Percentiles rank a stretch among this genome's conserved stretches.
Conservation (phyloP, 345 rosid species). For the Bruguiera parviflora region DNA sequence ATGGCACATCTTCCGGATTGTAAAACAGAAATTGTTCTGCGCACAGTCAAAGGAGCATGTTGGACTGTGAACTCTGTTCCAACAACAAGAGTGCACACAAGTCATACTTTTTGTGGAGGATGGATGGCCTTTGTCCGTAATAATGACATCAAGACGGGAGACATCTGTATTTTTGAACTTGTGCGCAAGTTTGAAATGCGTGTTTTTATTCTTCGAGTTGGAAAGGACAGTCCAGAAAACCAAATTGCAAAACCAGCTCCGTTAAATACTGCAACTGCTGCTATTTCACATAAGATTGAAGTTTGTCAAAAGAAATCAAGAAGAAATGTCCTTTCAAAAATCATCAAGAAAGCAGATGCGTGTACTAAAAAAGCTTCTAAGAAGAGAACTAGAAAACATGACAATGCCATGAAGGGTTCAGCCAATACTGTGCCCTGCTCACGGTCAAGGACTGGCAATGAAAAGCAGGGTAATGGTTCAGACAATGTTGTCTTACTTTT, state of each 20-base stretch:
- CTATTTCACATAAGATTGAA: not conserved
- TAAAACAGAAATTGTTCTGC: slow-evolving; percentile 54
- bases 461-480: slow-evolving; percentile 27
- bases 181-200: slow-evolving; percentile 42
- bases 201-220: slow-evolving; percentile 51
- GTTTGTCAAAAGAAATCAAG: slow-evolving; percentile 30
- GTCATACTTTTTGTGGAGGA: slow-evolving; percentile 67
- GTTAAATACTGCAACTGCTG: slow-evolving; percentile 21
- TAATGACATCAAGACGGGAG: slow-evolving; percentile 51
- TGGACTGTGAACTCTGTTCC: slow-evolving; percentile 69
- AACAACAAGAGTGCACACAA: slow-evolving; percentile 63
- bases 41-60: slow-evolving; percentile 47
- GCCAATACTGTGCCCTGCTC: slow-evolving; percentile 16
- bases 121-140: slow-evolving; percentile 68
- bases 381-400: slow-evolving; percentile 2
- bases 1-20: slow-evolving; percentile 55
- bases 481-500: slow-evolving; percentile 1
- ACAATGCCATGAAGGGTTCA: slow-evolving; percentile 19
- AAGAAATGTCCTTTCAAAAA: slow-evolving; percentile 37
- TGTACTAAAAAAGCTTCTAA: slow-evolving; percentile 16
- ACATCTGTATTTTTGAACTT: slow-evolving; percentile 59
- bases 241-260: slow-evolving; percentile 28
- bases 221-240: slow-evolving; percentile 30
- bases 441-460: slow-evolving; percentile 24
- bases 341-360: slow-evolving; percentile 27